These are phyloP conservation scores for Lentinula sp. DNA, from an alignment of 768 basidiomycete species.

Conservation along the genomic window DNA sequence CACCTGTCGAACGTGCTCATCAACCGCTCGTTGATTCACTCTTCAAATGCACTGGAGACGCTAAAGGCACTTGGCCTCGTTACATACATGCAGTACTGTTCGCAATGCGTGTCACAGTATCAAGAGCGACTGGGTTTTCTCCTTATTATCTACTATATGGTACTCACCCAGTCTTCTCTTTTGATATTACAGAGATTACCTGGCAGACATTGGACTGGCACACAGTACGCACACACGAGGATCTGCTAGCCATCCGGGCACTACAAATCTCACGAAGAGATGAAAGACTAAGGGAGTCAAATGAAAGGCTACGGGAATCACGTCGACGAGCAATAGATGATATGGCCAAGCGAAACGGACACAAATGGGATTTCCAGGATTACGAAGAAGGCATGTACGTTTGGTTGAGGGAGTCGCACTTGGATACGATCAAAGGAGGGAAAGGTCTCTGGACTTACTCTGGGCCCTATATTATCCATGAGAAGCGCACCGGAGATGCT, in stretches of 20 bases:
- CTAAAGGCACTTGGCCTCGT: constrained; percentile 19
- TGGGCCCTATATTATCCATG: constrained; percentile 17
- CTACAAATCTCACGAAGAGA: constrained; percentile 16
- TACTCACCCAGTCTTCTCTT: constrained; percentile 19
- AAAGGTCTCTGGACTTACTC: constrained; percentile 16
- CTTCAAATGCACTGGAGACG: constrained; percentile 12
- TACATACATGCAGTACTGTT: constrained; percentile 14
- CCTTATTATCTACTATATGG: constrained; percentile 27
- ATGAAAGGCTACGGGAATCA: constrained; percentile 7
- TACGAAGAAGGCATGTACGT: constrained; percentile 23
- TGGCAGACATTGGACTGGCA: constrained; percentile 23
- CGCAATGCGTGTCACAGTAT: constrained; percentile 18
- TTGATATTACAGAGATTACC: constrained; percentile 20
- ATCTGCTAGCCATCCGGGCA: constrained; percentile 17
- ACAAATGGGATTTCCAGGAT: constrained; percentile 10
- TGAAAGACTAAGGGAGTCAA: constrained; percentile 8
- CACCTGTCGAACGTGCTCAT: constrained; percentile 21
- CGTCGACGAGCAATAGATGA: constrained; percentile 16
- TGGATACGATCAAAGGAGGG: constrained; percentile 15
- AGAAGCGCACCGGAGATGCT: background rate
- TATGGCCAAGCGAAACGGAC: constrained; percentile 12
- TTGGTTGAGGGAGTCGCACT: constrained; percentile 20
- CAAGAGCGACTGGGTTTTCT: constrained; percentile 20
- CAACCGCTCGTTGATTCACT: constrained; percentile 16
- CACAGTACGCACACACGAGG: constrained; percentile 12